These are phyloP conservation scores for Penicillium expansum DNA, from an alignment of 2,329 filamentous ascomycete genomes.

Conservation along the genomic window DNA sequence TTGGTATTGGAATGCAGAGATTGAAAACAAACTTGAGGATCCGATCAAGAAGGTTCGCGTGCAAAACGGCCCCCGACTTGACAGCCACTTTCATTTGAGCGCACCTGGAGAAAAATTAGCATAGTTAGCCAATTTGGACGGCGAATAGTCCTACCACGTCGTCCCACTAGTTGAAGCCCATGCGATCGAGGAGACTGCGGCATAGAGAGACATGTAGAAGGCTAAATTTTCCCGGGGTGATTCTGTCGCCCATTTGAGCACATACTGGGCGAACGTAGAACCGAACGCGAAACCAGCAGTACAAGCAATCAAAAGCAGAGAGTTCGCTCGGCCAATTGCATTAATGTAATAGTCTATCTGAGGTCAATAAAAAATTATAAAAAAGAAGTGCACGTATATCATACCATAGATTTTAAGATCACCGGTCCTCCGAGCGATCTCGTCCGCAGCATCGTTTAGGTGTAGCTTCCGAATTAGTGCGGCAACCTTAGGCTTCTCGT, in stretches of 20 bases:
- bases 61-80: neutral
- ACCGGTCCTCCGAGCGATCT: neutral
- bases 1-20: neutral
- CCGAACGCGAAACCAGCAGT: neutral
- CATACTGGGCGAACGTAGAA: neutral
- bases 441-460: neutral
- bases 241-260: neutral
- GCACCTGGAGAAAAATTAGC: neutral
- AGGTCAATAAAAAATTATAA: neutral
- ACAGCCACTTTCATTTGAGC: neutral
- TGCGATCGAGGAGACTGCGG: neutral
- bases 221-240: neutral
- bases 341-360: neutral
- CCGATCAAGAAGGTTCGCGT: neutral
- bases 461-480: neutral
- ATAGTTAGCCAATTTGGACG: neutral
- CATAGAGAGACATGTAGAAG: neutral
- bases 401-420: neutral
- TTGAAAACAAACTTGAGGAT: neutral
- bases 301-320: neutral
- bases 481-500: neutral
- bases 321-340: neutral
- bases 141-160: neutral
- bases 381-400: neutral
- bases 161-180: neutral